These are phyloP conservation scores for Pichia inconspicua DNA, from an alignment of 1,139 yeast genomes.

Conservation along the genomic window DNA sequence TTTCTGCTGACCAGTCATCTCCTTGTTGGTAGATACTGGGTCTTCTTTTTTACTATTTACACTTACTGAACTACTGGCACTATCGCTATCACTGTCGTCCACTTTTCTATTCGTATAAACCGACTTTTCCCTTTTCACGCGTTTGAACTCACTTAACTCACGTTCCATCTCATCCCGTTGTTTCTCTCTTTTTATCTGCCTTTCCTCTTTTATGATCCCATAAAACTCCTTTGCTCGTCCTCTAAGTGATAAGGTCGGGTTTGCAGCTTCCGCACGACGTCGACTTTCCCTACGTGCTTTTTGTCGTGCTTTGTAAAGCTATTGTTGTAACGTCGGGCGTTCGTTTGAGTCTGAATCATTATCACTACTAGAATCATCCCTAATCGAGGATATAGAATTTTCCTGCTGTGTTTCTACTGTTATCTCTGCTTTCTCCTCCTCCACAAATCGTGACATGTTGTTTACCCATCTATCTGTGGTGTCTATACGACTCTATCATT, in stretches of 20 bases:
- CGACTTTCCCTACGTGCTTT: slow-evolving; percentile 31
- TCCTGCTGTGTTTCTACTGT: background rate
- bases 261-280: background rate
- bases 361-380: background rate
- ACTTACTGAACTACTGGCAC: background rate
- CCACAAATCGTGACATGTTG: background rate
- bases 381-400: background rate
- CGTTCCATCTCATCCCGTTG: slow-evolving; percentile 14
- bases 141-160: slow-evolving; percentile 15
- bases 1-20: background rate
- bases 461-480: no score
- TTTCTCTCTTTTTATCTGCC: slow-evolving; percentile 5
- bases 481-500: no score
- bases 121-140: background rate
- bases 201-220: slow-evolving; percentile 12
- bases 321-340: slow-evolving; percentile 28
- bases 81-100: background rate
- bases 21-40: background rate
- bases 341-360: background rate
- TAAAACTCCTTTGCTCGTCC: slow-evolving; percentile 18
- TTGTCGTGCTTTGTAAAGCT: slow-evolving; percentile 32
- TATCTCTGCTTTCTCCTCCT: background rate
- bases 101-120: no score
- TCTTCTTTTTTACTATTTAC: background rate
- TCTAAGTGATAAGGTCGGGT: background rate